phyloP scores from a whole-genome alignment of 768 basidiomycete species.

The Rhodotorula diobovata region DNA sequence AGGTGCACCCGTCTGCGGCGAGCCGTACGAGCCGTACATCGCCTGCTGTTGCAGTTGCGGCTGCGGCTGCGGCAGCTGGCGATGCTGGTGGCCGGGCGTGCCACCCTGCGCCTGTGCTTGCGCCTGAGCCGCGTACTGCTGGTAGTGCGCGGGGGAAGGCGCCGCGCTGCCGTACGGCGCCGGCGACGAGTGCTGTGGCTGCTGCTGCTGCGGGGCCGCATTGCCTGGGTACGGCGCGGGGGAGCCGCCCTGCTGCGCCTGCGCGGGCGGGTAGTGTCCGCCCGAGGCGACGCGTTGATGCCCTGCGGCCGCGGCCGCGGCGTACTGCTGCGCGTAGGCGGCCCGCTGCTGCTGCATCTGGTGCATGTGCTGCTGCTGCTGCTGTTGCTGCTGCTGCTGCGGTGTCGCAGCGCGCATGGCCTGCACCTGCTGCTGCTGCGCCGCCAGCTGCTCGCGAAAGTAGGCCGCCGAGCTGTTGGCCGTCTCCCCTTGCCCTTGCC shows the following conservation, averaged over 20 bases:
- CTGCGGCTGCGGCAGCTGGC: not conserved
- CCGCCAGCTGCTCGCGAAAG: conserved; percentile 31
- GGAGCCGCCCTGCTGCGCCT: not conserved
- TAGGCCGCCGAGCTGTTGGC: conserved; percentile 8
- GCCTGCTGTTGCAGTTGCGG: no score
- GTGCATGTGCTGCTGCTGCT: not conserved
- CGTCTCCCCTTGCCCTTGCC: not conserved
- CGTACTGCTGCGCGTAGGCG: not conserved
- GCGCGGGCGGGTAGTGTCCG: not conserved
- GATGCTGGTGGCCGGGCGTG: not conserved
- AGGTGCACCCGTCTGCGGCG: not conserved
- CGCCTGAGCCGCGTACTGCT: not conserved
- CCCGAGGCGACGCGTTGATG: conserved; percentile 1
- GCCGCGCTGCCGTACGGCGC: not conserved
- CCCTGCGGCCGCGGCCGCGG: not conserved
- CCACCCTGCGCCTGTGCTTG: not conserved
- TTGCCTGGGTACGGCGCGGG: conserved; percentile 2
- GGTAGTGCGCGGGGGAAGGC: not conserved
- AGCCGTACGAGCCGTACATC: not conserved
- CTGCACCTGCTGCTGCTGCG: conserved; percentile 16
- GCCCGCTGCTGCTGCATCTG: not conserved
- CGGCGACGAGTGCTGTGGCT: not conserved
- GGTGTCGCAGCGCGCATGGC: conserved; percentile 14
- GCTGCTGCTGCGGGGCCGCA: no score
- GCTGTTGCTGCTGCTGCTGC: conserved; percentile 5